These are phyloP conservation scores for Nicotiana tabacum DNA, from an alignment of 257 asterid species.

Conservation along the genomic window DNA sequence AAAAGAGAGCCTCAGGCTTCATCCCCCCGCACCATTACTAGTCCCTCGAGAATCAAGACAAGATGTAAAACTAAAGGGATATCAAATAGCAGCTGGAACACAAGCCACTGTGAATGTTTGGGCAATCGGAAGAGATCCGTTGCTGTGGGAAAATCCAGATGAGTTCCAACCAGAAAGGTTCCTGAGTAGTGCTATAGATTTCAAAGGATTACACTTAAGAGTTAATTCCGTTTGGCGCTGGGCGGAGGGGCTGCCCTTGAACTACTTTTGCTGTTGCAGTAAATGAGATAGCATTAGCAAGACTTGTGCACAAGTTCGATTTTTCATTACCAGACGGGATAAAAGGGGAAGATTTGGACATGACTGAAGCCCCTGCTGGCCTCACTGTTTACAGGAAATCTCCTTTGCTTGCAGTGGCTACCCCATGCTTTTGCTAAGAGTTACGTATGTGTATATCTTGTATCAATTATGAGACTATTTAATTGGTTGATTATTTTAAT, in stretches of 20 bases:
- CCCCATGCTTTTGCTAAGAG: neutral
- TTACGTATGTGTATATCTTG: too few species aligned
- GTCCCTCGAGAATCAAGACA: conserved; percentile 16
- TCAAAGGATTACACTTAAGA: conserved; percentile 21
- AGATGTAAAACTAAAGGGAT: conserved; percentile 13
- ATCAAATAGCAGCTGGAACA: conserved; percentile 11
- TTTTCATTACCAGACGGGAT: conserved; percentile 29
- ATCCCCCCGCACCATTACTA: conserved; percentile 11
- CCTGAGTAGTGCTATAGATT: conserved; percentile 16
- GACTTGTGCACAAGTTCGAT: conserved; percentile 31
- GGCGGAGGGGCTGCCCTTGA: conserved; percentile 39
- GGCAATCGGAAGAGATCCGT: conserved; percentile 31
- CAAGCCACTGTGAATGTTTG: conserved; percentile 18
- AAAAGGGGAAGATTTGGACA: conserved; percentile 30
- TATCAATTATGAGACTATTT: too few species aligned
- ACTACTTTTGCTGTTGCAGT: conserved; percentile 18
- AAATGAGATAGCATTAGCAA: conserved; percentile 29
- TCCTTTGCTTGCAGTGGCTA: conserved; percentile 31
- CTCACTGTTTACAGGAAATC: conserved; percentile 15
- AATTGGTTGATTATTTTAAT: too few species aligned
- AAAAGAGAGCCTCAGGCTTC: neutral
- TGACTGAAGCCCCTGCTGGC: conserved; percentile 31
- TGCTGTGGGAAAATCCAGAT: conserved; percentile 24
- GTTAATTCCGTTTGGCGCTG: conserved; percentile 44
- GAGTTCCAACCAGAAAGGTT: conserved; percentile 33